A percentile compares a stretch with the other conserved stretches of the same genome.
phyloP scores from a whole-genome alignment of 2,329 filamentous ascomycete genomes.

The Hypoxylon sp. region DNA sequence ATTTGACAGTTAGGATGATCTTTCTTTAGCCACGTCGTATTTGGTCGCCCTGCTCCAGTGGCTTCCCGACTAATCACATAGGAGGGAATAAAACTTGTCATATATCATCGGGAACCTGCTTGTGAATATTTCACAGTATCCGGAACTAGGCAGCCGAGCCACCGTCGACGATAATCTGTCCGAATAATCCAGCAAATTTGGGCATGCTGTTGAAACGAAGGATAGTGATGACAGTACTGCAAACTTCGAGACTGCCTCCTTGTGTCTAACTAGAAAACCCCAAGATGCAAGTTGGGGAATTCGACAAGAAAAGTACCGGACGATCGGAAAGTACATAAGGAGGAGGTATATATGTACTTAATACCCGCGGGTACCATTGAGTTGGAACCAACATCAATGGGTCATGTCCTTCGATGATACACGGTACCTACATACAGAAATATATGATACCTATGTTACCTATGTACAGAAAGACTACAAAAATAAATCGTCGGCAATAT shows the following conservation, averaged over 20 bases:
- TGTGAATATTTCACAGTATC: constrained; percentile 9
- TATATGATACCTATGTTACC: constrained; percentile 1
- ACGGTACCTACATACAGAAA: constrained; percentile 7
- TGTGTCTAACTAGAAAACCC: too few species aligned
- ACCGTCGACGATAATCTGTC: not conserved
- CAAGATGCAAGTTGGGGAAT: constrained; percentile 1
- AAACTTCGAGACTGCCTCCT: too few species aligned
- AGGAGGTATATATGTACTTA: constrained; percentile 11
- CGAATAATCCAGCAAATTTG: too few species aligned
- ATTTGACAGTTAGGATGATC: constrained; percentile 12
- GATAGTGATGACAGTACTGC: too few species aligned
- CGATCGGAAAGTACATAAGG: constrained; percentile 12
- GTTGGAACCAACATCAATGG: constrained; percentile 22
- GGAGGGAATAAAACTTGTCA: constrained; percentile 13
- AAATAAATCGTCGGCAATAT: constrained; percentile 11
- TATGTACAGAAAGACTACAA: constrained; percentile 3
- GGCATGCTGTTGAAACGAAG: too few species aligned
- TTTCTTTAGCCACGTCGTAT: constrained; percentile 17
- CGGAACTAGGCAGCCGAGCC: constrained; percentile 8
- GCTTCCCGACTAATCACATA: constrained; percentile 9
- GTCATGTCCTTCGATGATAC: constrained; percentile 2
- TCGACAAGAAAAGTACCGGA: constrained; percentile 9
- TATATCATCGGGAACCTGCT: constrained; percentile 26
- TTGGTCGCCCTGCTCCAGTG: constrained; percentile 4
- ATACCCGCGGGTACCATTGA: constrained; percentile 24